Percentiles rank a stretch among this genome's conserved stretches.
Evolutionary conservation across 305 asterid species (phyloP).

Genomic region (Fraxinus sp.): DNA sequence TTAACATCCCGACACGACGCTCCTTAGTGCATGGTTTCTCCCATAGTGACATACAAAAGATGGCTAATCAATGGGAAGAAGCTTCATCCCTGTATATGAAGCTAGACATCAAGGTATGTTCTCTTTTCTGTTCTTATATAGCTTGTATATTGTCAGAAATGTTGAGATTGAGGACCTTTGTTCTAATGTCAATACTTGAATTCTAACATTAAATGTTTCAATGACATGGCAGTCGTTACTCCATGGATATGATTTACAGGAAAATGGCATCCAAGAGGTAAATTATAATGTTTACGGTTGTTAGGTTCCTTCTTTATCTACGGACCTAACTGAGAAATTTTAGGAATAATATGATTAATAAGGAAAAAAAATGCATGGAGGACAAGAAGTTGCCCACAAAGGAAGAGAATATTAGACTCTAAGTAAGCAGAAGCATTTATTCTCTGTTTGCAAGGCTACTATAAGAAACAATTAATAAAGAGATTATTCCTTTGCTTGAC

Average conservation of each 20-base stretch:
- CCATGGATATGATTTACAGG: conserved; percentile 81
- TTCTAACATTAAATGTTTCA: conserved; percentile 25
- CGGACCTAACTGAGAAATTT: neutral
- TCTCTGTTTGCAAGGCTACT: neutral
- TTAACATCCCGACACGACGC: no score
- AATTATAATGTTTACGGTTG: conserved; percentile 23
- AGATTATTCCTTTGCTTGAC: conserved; percentile 5
- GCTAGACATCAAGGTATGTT: conserved; percentile 72
- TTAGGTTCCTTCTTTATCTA: conserved; percentile 6
- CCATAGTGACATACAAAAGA: conserved; percentile 63
- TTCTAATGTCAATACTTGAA: conserved; percentile 17
- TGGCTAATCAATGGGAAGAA: conserved; percentile 94
- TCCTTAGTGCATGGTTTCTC: conserved; percentile 85
- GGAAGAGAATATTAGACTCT: conserved; percentile 1
- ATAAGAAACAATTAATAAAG: conserved; percentile 5
- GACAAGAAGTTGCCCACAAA: neutral
- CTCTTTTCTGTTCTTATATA: conserved; percentile 13
- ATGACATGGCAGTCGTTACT: conserved; percentile 62
- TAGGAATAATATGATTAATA: conserved; percentile 14
- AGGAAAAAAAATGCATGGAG: conserved; percentile 10
- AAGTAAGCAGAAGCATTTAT: neutral
- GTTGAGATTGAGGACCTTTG: conserved; percentile 17
- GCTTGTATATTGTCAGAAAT: conserved; percentile 6
- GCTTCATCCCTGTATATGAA: conserved; percentile 79
- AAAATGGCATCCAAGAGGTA: conserved; percentile 90